phyloP scores from a whole-genome alignment of 805 yeast species.

The Torulaspora franciscae region DNA sequence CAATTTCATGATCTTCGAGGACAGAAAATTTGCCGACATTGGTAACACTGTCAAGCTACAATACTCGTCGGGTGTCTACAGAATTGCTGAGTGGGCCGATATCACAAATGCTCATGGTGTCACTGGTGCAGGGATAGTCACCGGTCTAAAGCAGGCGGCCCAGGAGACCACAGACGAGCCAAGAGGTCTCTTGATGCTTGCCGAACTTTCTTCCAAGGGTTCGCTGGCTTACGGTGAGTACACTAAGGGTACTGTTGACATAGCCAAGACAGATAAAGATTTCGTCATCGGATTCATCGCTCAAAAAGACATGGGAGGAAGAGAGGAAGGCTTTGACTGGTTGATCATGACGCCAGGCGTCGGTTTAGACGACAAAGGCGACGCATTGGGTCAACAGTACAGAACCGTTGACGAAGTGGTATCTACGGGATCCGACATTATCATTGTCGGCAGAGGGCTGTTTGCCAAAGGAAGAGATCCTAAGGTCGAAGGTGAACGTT shows the following conservation, averaged over 20 bases:
- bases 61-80: slow-evolving; percentile 83
- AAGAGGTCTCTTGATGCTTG: slow-evolving; percentile 89
- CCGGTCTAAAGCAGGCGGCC: slow-evolving; percentile 80
- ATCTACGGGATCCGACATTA: slow-evolving; percentile 82
- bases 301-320: slow-evolving; percentile 79
- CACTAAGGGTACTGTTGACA: slow-evolving; percentile 80
- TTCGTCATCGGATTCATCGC: slow-evolving; percentile 97
- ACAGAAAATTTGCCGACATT: slow-evolving; percentile 96
- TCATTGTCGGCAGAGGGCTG: slow-evolving; percentile 97
- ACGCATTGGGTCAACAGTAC: slow-evolving; percentile 92
- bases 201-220: slow-evolving; percentile 92
- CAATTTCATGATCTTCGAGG: slow-evolving; percentile 89
- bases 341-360: slow-evolving; percentile 97
- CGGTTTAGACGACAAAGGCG: slow-evolving; percentile 95
- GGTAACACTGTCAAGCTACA: slow-evolving; percentile 96
- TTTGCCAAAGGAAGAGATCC: slow-evolving; percentile 95
- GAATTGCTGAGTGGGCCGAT: slow-evolving; percentile 91
- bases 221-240: slow-evolving; percentile 90
- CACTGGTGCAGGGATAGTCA: slow-evolving; percentile 89
- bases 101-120: slow-evolving; percentile 97
- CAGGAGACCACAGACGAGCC: slow-evolving; percentile 63
- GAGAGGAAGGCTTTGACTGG: slow-evolving; percentile 89
- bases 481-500: slow-evolving; percentile 76
- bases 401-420: slow-evolving; percentile 86
- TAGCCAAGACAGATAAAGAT: slow-evolving; percentile 78